Percentiles rank a stretch among this genome's conserved stretches.
phyloP scores from a whole-genome alignment of 2,329 filamentous ascomycete genomes.

The Ophiostoma perfectum region DNA sequence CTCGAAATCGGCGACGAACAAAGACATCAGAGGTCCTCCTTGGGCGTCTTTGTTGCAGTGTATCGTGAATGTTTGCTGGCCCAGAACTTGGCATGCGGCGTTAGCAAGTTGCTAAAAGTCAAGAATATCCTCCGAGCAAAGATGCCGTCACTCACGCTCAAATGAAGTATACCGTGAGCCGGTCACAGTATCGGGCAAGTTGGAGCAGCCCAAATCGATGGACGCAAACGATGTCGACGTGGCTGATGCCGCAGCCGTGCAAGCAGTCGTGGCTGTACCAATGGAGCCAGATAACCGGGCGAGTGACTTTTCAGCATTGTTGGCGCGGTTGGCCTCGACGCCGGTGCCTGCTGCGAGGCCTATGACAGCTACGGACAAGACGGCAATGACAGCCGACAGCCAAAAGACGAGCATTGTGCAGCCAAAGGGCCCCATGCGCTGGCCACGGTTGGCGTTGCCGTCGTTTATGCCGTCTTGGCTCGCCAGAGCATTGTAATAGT shows the following conservation, averaged over 20 bases:
- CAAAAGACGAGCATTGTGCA: conserved; percentile 39
- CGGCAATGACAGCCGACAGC: conserved; percentile 38
- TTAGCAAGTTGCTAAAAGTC: not conserved
- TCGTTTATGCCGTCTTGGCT: not conserved
- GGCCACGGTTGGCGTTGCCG: not conserved
- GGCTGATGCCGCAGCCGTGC: not conserved
- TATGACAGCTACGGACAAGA: conserved; percentile 39
- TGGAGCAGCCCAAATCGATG: conserved; percentile 40
- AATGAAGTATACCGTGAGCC: conserved; percentile 38
- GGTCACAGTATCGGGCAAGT: conserved; percentile 34
- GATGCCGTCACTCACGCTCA: conserved; percentile 32
- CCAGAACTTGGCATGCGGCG: conserved; percentile 33
- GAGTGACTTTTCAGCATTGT: conserved; percentile 29
- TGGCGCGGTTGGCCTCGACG: conserved; percentile 38
- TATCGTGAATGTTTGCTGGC: conserved; percentile 37
- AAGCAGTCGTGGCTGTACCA: conserved; percentile 1
- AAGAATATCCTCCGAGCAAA: no score
- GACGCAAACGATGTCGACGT: conserved; percentile 29
- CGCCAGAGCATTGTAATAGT: not conserved
- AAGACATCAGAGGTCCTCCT: conserved; percentile 35
- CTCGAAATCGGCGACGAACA: conserved; percentile 41
- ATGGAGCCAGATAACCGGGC: not conserved
- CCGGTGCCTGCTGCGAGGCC: conserved; percentile 43
- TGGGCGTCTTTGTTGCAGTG: conserved; percentile 42
- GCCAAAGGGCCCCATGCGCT: conserved; percentile 28